Evolutionary conservation across 2,329 filamentous ascomycete genomes (phyloP).

Genomic region (Clarireedia hainanense): DNA sequence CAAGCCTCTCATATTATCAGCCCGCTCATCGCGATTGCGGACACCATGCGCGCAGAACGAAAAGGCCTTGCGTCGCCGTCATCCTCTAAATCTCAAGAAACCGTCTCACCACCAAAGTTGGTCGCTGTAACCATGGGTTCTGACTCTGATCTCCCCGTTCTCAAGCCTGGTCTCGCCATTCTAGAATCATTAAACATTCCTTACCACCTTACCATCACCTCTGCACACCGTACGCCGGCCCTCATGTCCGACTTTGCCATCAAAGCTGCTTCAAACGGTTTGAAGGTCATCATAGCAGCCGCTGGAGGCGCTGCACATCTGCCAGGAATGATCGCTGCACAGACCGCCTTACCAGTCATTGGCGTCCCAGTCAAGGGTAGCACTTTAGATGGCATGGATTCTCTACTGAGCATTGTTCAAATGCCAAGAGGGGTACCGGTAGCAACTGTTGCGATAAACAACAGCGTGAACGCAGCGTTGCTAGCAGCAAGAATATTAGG

Average conservation of each 20-base stretch:
- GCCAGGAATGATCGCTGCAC: slow-evolving; percentile 10
- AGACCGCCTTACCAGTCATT: slow-evolving; percentile 54
- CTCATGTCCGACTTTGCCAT: slow-evolving; percentile 60
- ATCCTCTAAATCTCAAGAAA: slow-evolving; percentile 28
- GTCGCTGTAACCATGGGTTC: slow-evolving; percentile 81
- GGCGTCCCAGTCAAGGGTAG: slow-evolving; percentile 71
- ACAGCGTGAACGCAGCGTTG: slow-evolving; percentile 68
- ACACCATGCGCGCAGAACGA: slow-evolving; percentile 50
- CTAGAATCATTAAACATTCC: slow-evolving; percentile 57
- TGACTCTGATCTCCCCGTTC: slow-evolving; percentile 60
- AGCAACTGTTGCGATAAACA: slow-evolving; percentile 72
- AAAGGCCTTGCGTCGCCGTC: slow-evolving; percentile 32
- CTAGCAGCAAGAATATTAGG: slow-evolving; percentile 64
- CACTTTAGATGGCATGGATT: slow-evolving; percentile 51
- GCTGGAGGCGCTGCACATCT: slow-evolving; percentile 60
- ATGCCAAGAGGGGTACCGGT: slow-evolving; percentile 69
- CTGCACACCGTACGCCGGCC: slow-evolving; percentile 66
- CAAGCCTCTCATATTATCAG: slow-evolving; percentile 61
- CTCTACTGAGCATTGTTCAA: slow-evolving; percentile 64
- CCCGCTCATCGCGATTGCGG: slow-evolving; percentile 59
- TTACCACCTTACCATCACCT: slow-evolving; percentile 67
- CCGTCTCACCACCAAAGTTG: slow-evolving; percentile 32
- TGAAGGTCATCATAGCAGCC: slow-evolving; percentile 40
- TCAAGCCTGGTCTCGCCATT: slow-evolving; percentile 54
- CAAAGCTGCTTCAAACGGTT: slow-evolving; percentile 20